Evolutionary conservation across 768 basidiomycete genomes (phyloP), one percentile per base, ranked within the genome.

Genomic region (Kockovaella imperatae): DNA sequence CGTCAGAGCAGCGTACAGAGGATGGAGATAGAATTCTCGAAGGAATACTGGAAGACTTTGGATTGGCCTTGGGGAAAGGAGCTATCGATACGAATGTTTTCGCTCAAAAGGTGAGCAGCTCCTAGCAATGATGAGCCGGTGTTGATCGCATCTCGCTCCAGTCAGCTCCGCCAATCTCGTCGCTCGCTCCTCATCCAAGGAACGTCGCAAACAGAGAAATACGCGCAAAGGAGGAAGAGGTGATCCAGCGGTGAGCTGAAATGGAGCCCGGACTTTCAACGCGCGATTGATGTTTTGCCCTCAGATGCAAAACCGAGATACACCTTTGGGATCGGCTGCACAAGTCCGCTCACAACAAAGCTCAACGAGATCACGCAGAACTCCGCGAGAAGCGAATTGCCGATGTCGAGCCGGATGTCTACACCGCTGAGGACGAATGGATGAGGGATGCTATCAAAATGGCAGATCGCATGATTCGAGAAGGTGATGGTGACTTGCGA

Each of bases 391-490:
- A n/a, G n/a, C n/a, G 15, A 13, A 26, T 23, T 8, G 18, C 15
- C 11, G 31, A 53, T 20, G 32, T 17, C 15, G 45, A 46, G 20
- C 56, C 58, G 3, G 53, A 57, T 44, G 45, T 54, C 49, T 52
- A 21, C 11, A 44, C 45, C 11, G 51, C 40, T 21, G 59, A 57
- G 25, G 45, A 47, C 23, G 46, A 55, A 2, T 65, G 55, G 42
- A 74, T 56, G 56, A 66, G 55, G 26, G 72, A 73, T 5, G 71
- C 67, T 31, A 70, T 71, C 24, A 73, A 65, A 4, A 62, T 62
- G 2, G 74, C 62, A 14, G 69, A 73, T 25, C 69, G 57, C 55
- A 53, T 55, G 10, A 38, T 63, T 3, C 40, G 18, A 18, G 45
- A 43, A 23, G 61, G 55, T 18, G 61, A 53, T 11, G 59, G 57